Evolutionary conservation across 495 filamentous ascomycete genomes (phyloP).

Genomic region (Letharia lupina): DNA sequence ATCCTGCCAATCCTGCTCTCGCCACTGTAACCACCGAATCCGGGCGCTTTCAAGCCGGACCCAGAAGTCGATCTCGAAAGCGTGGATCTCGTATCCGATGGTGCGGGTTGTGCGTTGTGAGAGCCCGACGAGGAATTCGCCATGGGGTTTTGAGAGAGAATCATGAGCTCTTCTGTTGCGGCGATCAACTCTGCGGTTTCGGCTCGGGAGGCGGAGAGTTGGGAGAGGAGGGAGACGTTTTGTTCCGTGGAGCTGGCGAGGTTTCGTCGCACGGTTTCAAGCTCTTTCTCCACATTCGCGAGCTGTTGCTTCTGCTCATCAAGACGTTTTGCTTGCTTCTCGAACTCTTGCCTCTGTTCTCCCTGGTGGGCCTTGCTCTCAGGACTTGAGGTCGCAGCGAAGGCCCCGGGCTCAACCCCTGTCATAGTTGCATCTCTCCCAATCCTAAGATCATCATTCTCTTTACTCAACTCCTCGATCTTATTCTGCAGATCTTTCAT

Average conservation of each 20-base stretch:
- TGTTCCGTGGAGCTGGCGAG: conserved; percentile 50
- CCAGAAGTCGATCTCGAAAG: conserved; percentile 26
- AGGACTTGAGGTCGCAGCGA: conserved; percentile 21
- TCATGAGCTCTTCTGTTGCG: conserved; percentile 81
- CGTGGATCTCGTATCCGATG: conserved; percentile 24
- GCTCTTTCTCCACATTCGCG: conserved; percentile 56
- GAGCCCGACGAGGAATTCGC: neutral
- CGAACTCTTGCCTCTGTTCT: conserved; percentile 26
- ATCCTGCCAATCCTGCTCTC: conserved; percentile 37
- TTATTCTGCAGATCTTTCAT: conserved; percentile 63
- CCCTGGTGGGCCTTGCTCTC: conserved; percentile 24
- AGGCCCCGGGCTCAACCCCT: conserved; percentile 41
- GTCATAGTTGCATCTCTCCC: conserved; percentile 59
- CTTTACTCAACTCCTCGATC: conserved; percentile 55
- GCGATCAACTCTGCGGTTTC: conserved; percentile 94
- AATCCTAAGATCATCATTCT: conserved; percentile 62
- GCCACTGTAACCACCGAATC: conserved; percentile 20
- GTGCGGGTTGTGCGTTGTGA: neutral
- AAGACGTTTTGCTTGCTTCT: conserved; percentile 39
- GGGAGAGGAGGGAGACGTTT: conserved; percentile 51
- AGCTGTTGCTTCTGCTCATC: conserved; percentile 54
- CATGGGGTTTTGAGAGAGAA: conserved; percentile 13
- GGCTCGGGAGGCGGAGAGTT: conserved; percentile 66
- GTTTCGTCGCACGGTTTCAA: conserved; percentile 52
- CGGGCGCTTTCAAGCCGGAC: conserved; percentile 30